Evolutionary conservation across 192 early-diverging fungal species (phyloP), one percentile per base, ranked within the genome.

Genomic region (Endogone sp.): DNA sequence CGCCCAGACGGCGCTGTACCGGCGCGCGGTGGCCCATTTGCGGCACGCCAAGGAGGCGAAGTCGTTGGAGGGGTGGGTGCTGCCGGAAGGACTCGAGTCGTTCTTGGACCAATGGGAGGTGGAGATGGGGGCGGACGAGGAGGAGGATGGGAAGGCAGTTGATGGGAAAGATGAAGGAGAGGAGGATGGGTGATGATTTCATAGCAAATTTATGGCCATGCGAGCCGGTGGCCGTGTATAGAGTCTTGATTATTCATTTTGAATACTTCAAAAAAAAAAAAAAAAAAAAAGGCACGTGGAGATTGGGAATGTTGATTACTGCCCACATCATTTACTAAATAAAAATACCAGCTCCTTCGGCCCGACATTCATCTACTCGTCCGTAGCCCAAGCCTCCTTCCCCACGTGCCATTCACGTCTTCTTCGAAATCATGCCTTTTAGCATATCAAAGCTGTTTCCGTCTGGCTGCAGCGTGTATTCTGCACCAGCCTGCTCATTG

Each of bases 381-480:
- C n/a, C n/a, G n/a, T n/a, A n/a, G n/a, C n/a, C n/a, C n/a, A n/a
- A n/a, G n/a, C n/a, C 16, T 49, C 37, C 37, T 49, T 16, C 37
- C 37, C 37, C 16, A 11, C 37, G 16, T 1, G 9, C 37, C n/a
- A n/a, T n/a, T 49, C 37, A 88, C 56, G 76, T 63, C 65, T 95
- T 97, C 4, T 75, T 72, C 21, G 82, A 86, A 71, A 99, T 94
- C 56, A 99, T 72, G 0, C 93, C 93, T 64, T 92, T 89, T 73
- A 98, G 85, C 94, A 99, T 97, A 75, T 99, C 97, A 78, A 99
- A 99, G 30, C 88, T 91, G 76, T 98, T 99, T 8, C 97, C 97
- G 69, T 96, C 97, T 4, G 97, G 97, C 77, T 97, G 94, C 32
- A 99, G 75, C n/a, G 85, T 82, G 65, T 88, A 87, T 27, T 85